Evolutionary conservation across 1,284 basidiomycete genomes (phyloP).

Genomic region (Lentinula novae-zelandiae): DNA sequence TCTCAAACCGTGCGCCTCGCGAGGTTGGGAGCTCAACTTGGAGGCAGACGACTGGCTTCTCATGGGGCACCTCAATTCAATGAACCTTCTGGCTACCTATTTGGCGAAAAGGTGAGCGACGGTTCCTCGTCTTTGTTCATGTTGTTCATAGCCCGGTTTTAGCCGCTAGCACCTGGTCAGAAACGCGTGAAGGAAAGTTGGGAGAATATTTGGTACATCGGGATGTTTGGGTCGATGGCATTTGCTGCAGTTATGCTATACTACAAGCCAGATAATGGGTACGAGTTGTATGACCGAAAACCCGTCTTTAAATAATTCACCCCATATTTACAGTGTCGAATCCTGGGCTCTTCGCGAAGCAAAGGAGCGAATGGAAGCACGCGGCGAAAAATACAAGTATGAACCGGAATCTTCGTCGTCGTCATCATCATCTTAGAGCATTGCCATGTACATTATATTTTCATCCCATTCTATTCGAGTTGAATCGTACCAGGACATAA

Average conservation of each 20-base stretch:
- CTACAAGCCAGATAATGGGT: slow-evolving; percentile 98
- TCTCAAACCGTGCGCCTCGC: slow-evolving; percentile 31
- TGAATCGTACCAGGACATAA: slow-evolving; percentile 7
- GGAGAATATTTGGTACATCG: slow-evolving; percentile 86
- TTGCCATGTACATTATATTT: not conserved
- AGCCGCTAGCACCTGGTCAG: slow-evolving; percentile 77
- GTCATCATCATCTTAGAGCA: slow-evolving; percentile 7
- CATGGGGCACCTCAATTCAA: slow-evolving; percentile 81
- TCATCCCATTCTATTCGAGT: slow-evolving; percentile 4
- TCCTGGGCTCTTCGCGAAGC: slow-evolving; percentile 89
- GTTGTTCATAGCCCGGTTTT: not conserved
- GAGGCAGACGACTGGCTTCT: slow-evolving; percentile 56
- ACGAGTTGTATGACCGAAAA: slow-evolving; percentile 26
- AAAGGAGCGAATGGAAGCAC: slow-evolving; percentile 83
- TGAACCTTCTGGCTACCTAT: slow-evolving; percentile 84
- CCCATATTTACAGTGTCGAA: slow-evolving; percentile 59
- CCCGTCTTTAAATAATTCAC: slow-evolving; percentile 1
- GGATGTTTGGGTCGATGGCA: slow-evolving; percentile 88
- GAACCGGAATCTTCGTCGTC: slow-evolving; percentile 35
- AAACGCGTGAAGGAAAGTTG: slow-evolving; percentile 85
- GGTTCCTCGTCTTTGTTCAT: slow-evolving; percentile 1
- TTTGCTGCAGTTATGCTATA: slow-evolving; percentile 76
- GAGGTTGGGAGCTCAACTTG: slow-evolving; percentile 29
- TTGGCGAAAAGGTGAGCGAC: slow-evolving; percentile 78
- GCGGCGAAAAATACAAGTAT: slow-evolving; percentile 83